Base-by-base conservation (phyloP, 345 rosid species). In the Hibiscus syriacus region DNA sequence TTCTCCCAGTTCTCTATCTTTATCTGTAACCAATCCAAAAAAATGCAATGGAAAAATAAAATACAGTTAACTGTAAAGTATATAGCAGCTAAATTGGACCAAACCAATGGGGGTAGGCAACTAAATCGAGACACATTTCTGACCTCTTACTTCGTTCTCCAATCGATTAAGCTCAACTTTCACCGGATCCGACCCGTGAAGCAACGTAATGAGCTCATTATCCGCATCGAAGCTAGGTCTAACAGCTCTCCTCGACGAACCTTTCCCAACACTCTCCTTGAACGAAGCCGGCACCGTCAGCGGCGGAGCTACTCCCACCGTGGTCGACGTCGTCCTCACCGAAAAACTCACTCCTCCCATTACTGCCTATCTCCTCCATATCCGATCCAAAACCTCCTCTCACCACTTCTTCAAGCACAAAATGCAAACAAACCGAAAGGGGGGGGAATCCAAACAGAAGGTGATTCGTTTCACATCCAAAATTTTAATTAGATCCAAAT, bases 101-200 rank as follows among this genome's bases (percentile, higher is more conserved):
- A 3, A 80, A 72, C 49, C 73, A 23, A 75, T n/a, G n/a, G n/a
- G n/a, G n/a, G n/a, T n/a, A n/a, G n/a, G 66, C 20, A 67, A 75
- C 65, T 75, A 84, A 94, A 93, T 93, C 90, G 83, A 90, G 66
- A 74, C 78, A 73, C 80, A 83, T 82, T 82, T 49, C 77, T 54
- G 69, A 94, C 99, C 99, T 94, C 91, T 86, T 72, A 91, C 87
- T 80, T 94, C 99, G 72, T 91, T 94, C 85, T 94, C 96, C 23
- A 91, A 83, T 62, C 99, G 94, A 80, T 89, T 91, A 61, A 94
- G 84, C 87, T 94, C 99, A 43, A 94, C 76, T 81, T 88, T 94
- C 14, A 94, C 95, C 79, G 96, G 99, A 94, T 94, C 95, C 80
- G 99, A 94, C 67, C 99, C 97, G 77, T 91, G 99, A 69, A 94